Conservation (phyloP, 345 rosid genomes). For the Brassica rapa region DNA sequence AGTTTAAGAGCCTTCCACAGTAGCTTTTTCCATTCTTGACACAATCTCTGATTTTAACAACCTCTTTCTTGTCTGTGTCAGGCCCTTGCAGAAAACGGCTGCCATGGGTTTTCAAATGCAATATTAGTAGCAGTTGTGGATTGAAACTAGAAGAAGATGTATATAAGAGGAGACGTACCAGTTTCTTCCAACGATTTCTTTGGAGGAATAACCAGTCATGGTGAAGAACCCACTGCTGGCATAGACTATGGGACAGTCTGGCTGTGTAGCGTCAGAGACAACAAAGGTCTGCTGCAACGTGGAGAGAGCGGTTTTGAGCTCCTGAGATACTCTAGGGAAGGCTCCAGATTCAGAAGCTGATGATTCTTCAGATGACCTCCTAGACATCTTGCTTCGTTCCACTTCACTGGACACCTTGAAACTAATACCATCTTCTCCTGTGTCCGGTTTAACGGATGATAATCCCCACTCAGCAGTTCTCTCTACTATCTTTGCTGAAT, state of each 20-base stretch:
- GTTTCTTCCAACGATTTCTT: conserved; percentile 84
- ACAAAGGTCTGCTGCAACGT: conserved; percentile 94
- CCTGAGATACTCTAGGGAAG: conserved; percentile 81
- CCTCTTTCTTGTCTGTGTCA: conserved; percentile 75
- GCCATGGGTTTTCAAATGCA: conserved; percentile 27
- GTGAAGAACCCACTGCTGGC: conserved; percentile 94
- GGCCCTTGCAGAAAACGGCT: conserved; percentile 98
- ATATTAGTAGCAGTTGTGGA: not conserved
- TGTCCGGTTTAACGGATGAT: conserved; percentile 49
- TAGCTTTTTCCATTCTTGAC: conserved; percentile 72
- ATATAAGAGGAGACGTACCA: conserved; percentile 51
- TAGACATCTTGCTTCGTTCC: conserved; percentile 51
- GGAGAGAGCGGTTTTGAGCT: conserved; percentile 81
- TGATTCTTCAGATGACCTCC: conserved; percentile 72
- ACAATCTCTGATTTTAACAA: conserved; percentile 71
- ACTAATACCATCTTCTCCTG: conserved; percentile 48
- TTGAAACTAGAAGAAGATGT: not conserved
- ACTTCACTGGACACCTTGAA: conserved; percentile 56
- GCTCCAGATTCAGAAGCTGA: conserved; percentile 44
- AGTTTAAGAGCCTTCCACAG: conserved; percentile 95
- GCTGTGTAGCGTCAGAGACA: conserved; percentile 89
- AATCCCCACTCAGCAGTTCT: conserved; percentile 94
- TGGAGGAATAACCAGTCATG: conserved; percentile 89
- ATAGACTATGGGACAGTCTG: conserved; percentile 83
- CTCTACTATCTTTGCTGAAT: conserved; percentile 55